Evolutionary conservation across 345 rosid species (phyloP), one percentile per base, ranked within the genome.

Genomic region (Lepidium didymum): DNA sequence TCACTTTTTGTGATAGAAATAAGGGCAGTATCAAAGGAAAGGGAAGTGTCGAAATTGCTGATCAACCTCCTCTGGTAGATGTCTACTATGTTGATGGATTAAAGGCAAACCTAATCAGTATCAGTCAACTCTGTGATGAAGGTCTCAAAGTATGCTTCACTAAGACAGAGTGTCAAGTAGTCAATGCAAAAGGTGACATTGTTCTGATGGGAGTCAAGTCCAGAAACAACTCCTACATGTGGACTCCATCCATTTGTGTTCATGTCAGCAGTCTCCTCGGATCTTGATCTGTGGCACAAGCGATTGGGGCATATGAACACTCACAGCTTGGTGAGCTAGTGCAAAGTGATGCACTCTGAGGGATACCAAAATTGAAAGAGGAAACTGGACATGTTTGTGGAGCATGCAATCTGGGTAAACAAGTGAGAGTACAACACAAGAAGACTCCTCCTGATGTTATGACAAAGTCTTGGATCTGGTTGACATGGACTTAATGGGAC

Each of bases 171-270:
- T 50, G 34, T 12, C 1, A 25, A 11, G 15, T 9, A 1, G 10
- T 1, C 1, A 15, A 25, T 27, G 10, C 5, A 1, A 6, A 11
- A 0, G 4, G 6, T 6, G 7, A 51, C 1, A 2, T 1, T 0
- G 1, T 27, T 0, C 8, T 12, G 16, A 1, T 1, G 0, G 56
- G 35, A 0, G n/a, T n/a, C n/a, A n/a, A n/a, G n/a, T n/a, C n/a
- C n/a, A n/a, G n/a, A n/a, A n/a, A n/a, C n/a, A n/a, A n/a, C n/a
- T n/a, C n/a, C n/a, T n/a, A n/a, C n/a, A n/a, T n/a, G n/a, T n/a
- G n/a, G n/a, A n/a, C n/a, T n/a, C n/a, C n/a, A n/a, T n/a, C n/a
- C n/a, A n/a, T n/a, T n/a, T n/a, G n/a, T n/a, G n/a, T n/a, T n/a
- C n/a, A n/a, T n/a, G n/a, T n/a, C n/a, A n/a, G n/a, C n/a, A n/a